Conservation (phyloP, 2,329 filamentous ascomycete genomes). For the Nothophoma quercina region DNA sequence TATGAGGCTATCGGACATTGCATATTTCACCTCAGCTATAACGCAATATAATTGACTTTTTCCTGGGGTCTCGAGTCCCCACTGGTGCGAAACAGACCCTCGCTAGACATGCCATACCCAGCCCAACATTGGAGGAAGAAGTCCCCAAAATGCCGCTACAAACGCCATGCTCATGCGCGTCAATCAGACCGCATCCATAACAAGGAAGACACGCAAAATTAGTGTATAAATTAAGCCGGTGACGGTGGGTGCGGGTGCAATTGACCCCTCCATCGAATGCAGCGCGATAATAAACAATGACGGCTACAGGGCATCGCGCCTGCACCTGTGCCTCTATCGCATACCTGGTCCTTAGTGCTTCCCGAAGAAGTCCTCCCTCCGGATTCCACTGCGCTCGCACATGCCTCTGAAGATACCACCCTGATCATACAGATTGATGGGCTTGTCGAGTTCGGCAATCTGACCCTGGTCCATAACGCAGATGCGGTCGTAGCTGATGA, state of each 20-base stretch:
- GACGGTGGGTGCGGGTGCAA: background rate
- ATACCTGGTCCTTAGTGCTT: slow-evolving; percentile 14
- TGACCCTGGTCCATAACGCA: slow-evolving; percentile 92
- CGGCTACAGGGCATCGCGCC: background rate
- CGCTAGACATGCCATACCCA: slow-evolving; percentile 12
- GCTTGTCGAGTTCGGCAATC: slow-evolving; percentile 87
- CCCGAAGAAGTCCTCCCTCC: slow-evolving; percentile 57
- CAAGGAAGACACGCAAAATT: slow-evolving; percentile 18
- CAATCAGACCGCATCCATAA: slow-evolving; percentile 12
- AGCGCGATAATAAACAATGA: slow-evolving; percentile 7
- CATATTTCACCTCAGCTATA: background rate
- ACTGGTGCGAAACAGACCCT: slow-evolving; percentile 14
- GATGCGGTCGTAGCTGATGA: slow-evolving; percentile 93
- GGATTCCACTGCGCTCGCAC: slow-evolving; percentile 87
- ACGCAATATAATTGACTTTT: background rate
- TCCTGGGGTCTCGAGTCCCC: background rate
- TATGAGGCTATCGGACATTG: slow-evolving; percentile 4
- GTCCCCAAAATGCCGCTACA: slow-evolving; percentile 24
- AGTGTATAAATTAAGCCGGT: slow-evolving; percentile 25
- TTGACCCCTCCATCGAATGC: slow-evolving; percentile 8
- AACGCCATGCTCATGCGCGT: slow-evolving; percentile 30
- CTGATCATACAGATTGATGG: slow-evolving; percentile 73
- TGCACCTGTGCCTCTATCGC: slow-evolving; percentile 1
- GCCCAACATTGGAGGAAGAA: slow-evolving; percentile 10
- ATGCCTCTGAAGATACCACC: slow-evolving; percentile 85